Conservation (phyloP, 257 asterid genomes). For the Solanum chilense region DNA sequence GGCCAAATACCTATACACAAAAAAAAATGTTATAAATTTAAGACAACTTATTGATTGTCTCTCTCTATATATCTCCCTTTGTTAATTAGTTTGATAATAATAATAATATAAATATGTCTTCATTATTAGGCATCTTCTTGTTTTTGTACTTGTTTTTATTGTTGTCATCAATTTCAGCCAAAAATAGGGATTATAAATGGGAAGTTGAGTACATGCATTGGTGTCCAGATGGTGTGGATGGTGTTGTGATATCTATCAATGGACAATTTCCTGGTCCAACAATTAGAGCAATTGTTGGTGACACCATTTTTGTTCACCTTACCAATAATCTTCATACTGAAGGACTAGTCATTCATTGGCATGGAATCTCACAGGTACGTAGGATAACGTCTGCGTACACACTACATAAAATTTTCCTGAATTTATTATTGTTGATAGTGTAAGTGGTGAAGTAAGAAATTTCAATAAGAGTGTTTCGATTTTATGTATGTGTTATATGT, state of each 20-base stretch:
- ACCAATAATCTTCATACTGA: slow-evolving; percentile 63
- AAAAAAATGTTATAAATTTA: neutral
- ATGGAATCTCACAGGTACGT: slow-evolving; percentile 72
- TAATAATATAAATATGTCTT: neutral
- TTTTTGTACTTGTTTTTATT: neutral
- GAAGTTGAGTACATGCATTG: slow-evolving; percentile 46
- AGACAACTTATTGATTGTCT: neutral
- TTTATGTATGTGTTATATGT: neutral
- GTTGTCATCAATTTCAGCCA: slow-evolving; percentile 1
- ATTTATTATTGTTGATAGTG: too few species aligned
- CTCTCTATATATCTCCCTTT: neutral
- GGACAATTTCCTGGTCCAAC: slow-evolving; percentile 86
- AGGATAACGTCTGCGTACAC: neutral
- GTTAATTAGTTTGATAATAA: neutral
- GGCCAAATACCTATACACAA: neutral
- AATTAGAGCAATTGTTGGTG: slow-evolving; percentile 58
- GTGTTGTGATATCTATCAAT: slow-evolving; percentile 49
- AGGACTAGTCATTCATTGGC: slow-evolving; percentile 83
- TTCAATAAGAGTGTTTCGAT: neutral
- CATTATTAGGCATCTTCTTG: neutral
- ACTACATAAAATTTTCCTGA: too few species aligned
- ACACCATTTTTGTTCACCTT: slow-evolving; percentile 45
- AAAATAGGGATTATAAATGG: slow-evolving; percentile 47
- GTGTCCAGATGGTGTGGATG: slow-evolving; percentile 66
- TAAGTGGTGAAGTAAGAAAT: neutral